Evolutionary conservation across 2,329 filamentous ascomycete genomes (phyloP), one percentile per base, ranked within the genome.

Genomic region (Ascochyta pisi): DNA sequence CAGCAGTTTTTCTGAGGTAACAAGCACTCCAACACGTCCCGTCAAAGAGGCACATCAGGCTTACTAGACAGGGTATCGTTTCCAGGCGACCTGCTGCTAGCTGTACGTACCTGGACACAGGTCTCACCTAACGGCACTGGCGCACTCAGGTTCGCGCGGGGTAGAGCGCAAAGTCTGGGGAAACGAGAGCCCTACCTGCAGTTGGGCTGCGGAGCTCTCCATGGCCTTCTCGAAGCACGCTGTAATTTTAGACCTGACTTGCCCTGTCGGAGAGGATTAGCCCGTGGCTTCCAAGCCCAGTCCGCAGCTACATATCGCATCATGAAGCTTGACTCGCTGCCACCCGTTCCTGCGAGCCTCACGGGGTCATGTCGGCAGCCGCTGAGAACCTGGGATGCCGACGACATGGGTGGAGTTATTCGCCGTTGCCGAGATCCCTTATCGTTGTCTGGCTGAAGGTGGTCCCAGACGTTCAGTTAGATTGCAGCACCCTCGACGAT

Each of bases 1-100:
- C 64, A 68, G 53, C 61, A 54, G 52, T 68, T 68, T 69, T 62
- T 63, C 62, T 67, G 57, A 66, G 57, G 65, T 69, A 68, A 68
- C 64, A 66, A 61, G 39, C 64, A 57, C 61, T 60, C 55, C 59
- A 55, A 45, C 35, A 39, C 39, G 44, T 49, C 60, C 60, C 59
- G 61, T 69, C 68, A 70, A 19, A 59, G 63, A 68, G 65, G 59
- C 61, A 60, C 58, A 50, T 54, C 46, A 45, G 54, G 56, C 39
- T 51, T 64, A 34, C 63, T 61, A 62, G 60, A 53, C 65, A 63
- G 55, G 61, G 48, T 43, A 45, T 40, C 48, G 54, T 57, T 35
- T 46, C 47, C 48, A 41, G 46, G 35, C 42, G 38, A 27, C 35
- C 46, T 56, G 44, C 57, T 63, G 46, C 57, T 60, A 58, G 53